Percentiles rank a stretch among this genome's conserved stretches.
Evolutionary conservation across 2,329 filamentous ascomycete species (phyloP).

Genomic region (Fusarium algeriense): DNA sequence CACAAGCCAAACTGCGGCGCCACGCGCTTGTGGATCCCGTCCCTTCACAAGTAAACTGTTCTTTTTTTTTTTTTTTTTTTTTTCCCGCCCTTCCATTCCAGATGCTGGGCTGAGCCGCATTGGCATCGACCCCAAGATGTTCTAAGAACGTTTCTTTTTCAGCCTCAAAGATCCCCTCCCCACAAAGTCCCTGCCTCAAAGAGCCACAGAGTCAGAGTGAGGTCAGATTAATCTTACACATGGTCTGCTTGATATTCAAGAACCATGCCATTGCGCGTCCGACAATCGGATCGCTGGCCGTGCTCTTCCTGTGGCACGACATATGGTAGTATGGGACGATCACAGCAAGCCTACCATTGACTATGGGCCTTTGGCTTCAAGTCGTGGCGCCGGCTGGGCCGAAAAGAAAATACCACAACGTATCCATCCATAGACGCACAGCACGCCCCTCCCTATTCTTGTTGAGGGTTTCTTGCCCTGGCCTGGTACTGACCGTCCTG

Average conservation of each 20-base stretch:
- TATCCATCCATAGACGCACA: slow-evolving; percentile 12
- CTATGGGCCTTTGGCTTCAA: slow-evolving; percentile 38
- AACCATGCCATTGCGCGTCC: slow-evolving; percentile 15
- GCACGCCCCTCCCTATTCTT: slow-evolving; percentile 21
- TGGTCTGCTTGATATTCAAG: slow-evolving; percentile 24
- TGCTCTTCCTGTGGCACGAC: slow-evolving; percentile 43
- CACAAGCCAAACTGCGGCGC: slow-evolving; percentile 38
- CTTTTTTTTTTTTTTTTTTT: slow-evolving; percentile 10
- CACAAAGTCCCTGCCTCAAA: slow-evolving; percentile 23
- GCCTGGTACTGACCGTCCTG: neutral
- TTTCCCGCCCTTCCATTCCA: slow-evolving; percentile 38
- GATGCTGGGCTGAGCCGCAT: slow-evolving; percentile 40
- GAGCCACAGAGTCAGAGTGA: slow-evolving; percentile 4
- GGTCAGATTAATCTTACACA: slow-evolving; percentile 13
- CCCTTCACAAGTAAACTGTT: slow-evolving; percentile 15
- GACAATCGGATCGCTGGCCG: slow-evolving; percentile 35
- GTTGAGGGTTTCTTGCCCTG: slow-evolving; percentile 29
- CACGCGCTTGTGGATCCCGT: slow-evolving; percentile 43
- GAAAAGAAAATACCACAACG: slow-evolving; percentile 16
- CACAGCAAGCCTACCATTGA: slow-evolving; percentile 37
- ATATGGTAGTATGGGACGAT: slow-evolving; percentile 42
- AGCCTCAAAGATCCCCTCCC: slow-evolving; percentile 42
- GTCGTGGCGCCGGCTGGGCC: slow-evolving; percentile 36
- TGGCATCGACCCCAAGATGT: slow-evolving; percentile 39
- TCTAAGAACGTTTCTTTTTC: slow-evolving; percentile 37